Evolutionary conservation across 441 rosid genomes (phyloP).

Genomic region (Omphalea diandra): DNA sequence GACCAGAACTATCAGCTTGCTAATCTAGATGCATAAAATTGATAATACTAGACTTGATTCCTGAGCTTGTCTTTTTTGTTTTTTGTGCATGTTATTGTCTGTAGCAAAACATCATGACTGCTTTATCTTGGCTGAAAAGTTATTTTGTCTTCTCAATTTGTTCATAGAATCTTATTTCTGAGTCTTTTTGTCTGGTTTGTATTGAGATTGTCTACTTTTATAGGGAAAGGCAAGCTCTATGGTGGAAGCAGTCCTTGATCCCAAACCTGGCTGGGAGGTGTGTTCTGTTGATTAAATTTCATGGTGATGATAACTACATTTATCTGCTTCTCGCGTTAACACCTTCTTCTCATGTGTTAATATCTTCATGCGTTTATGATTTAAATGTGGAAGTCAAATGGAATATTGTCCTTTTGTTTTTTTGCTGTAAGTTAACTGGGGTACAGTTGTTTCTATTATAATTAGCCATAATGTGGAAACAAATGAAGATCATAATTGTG

Average conservation of each 20-base stretch:
- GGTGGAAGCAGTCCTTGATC: conserved; percentile 83
- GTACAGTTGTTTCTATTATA: not conserved
- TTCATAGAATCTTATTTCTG: conserved; percentile 3
- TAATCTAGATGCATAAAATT: not conserved
- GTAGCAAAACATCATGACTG: not conserved
- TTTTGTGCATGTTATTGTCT: not conserved
- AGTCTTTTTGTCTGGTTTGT: not conserved
- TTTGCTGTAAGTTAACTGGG: not conserved
- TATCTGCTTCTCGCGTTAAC: not conserved
- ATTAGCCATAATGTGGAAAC: not conserved
- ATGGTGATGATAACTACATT: not conserved
- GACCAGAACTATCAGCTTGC: not conserved
- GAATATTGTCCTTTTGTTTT: too few relatives aligned
- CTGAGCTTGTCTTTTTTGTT: not conserved
- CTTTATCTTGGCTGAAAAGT: not conserved
- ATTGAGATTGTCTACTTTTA: conserved; percentile 9
- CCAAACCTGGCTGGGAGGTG: conserved; percentile 83
- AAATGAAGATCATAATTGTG: too few relatives aligned
- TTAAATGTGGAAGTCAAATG: too few relatives aligned
- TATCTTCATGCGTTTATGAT: too few relatives aligned
- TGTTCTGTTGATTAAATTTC: conserved; percentile 15
- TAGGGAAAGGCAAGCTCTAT: conserved; percentile 96
- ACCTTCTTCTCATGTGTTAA: not conserved
- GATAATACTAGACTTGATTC: not conserved
- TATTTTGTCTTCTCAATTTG: not conserved